Evolutionary conservation across 495 filamentous ascomycete species (phyloP).

Genomic region (Corynascus novoguineensis): DNA sequence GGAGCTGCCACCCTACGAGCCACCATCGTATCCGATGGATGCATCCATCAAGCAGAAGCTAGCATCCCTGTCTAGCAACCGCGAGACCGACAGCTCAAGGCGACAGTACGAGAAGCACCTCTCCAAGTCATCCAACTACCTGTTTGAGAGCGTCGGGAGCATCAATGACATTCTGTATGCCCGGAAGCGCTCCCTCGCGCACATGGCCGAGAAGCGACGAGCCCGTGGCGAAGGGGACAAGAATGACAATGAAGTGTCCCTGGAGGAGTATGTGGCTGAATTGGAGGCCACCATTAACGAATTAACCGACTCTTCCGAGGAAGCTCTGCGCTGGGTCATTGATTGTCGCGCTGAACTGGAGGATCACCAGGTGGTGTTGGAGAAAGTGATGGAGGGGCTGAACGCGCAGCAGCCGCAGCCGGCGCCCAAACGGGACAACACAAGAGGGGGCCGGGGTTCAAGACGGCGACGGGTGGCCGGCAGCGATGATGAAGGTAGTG

Average conservation of each 20-base stretch:
- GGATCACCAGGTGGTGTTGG: slow-evolving; percentile 38
- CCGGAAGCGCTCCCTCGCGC: slow-evolving; percentile 43
- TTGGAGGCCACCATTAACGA: slow-evolving; percentile 36
- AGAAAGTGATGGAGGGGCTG: slow-evolving; percentile 42
- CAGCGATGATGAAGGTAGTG: slow-evolving; percentile 22
- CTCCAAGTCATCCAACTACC: slow-evolving; percentile 28
- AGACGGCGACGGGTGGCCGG: slow-evolving; percentile 16
- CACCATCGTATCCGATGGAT: slow-evolving; percentile 48
- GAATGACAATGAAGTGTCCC: slow-evolving; percentile 34
- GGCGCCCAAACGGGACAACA: slow-evolving; percentile 15
- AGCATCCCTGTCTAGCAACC: slow-evolving; percentile 24
- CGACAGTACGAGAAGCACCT: slow-evolving; percentile 38
- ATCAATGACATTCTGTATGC: slow-evolving; percentile 48
- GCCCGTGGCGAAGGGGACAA: slow-evolving; percentile 36
- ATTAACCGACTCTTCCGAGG: slow-evolving; percentile 39
- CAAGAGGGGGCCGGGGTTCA: slow-evolving; percentile 3
- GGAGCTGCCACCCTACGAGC: slow-evolving; percentile 54
- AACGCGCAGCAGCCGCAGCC: slow-evolving; percentile 40
- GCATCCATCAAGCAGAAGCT: slow-evolving; percentile 28
- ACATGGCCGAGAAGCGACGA: slow-evolving; percentile 27
- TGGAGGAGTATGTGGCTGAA: slow-evolving; percentile 32
- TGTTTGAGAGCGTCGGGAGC: slow-evolving; percentile 42
- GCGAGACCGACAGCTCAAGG: slow-evolving; percentile 22
- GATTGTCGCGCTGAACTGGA: slow-evolving; percentile 45
- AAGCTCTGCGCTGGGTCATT: slow-evolving; percentile 39